phyloP scores from a whole-genome alignment of 192 early-diverging fungal genomes.

The Coemansia sp. region DNA sequence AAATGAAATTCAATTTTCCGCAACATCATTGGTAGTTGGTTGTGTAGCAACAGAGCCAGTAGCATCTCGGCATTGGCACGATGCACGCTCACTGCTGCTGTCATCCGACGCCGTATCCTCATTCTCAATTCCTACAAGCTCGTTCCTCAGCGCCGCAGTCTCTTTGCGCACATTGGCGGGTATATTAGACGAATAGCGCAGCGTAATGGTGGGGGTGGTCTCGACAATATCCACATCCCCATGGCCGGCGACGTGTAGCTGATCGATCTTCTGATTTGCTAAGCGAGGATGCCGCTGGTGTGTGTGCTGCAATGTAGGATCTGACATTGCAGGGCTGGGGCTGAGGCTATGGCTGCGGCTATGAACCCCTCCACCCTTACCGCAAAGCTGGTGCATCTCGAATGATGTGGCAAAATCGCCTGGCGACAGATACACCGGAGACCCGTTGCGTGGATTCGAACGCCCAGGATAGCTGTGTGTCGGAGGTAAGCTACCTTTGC shows the following conservation, averaged over 20 bases:
- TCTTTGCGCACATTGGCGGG: slow-evolving; percentile 45
- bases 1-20: not conserved
- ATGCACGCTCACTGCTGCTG: slow-evolving; percentile 24
- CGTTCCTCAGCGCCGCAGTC: slow-evolving; percentile 51
- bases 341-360: not conserved
- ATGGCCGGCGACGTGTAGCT: slow-evolving; percentile 45
- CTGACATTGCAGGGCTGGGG: slow-evolving; percentile 9
- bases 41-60: not conserved
- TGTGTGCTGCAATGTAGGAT: not conserved
- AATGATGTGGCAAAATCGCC: slow-evolving; percentile 48
- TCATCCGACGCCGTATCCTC: slow-evolving; percentile 32
- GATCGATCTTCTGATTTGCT: slow-evolving; percentile 47
- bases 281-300: slow-evolving; percentile 29
- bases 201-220: slow-evolving; percentile 45
- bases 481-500: not conserved
- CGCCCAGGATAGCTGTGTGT: slow-evolving; percentile 25
- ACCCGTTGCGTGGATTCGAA: slow-evolving; percentile 50
- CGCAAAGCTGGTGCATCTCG: slow-evolving; percentile 34
- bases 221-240: slow-evolving; percentile 51
- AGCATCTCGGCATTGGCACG: not conserved
- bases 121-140: slow-evolving; percentile 51
- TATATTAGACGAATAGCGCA: slow-evolving; percentile 52
- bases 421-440: slow-evolving; percentile 49
- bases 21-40: not conserved
- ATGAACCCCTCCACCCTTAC: not conserved